Conservation (phyloP, 2,329 filamentous ascomycete genomes). For the Penicillium corylophilum region DNA sequence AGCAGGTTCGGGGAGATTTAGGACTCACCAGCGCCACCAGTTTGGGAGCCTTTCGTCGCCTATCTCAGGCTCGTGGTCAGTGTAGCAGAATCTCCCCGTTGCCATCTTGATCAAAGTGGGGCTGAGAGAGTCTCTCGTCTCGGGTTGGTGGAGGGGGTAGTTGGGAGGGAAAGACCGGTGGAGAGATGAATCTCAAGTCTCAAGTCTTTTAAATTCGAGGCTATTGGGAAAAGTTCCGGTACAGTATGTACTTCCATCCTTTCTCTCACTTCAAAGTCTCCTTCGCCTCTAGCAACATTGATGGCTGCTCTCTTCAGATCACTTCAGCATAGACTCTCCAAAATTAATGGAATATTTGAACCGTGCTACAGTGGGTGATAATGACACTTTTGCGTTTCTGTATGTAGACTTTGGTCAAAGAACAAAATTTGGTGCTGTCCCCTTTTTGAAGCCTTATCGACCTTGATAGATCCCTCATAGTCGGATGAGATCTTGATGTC, state of each 20-base stretch:
- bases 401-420: neutral
- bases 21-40: slow-evolving; percentile 10
- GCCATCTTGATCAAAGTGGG: neutral
- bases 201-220: neutral
- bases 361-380: neutral
- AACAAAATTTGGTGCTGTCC: neutral
- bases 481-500: neutral
- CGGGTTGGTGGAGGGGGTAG: neutral
- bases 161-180: neutral
- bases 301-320: neutral
- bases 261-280: neutral
- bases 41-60: neutral
- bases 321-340: neutral
- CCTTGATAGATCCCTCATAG: neutral
- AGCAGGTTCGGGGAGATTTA: neutral
- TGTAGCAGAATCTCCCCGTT: neutral
- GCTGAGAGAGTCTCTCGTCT: neutral
- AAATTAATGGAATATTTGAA: neutral
- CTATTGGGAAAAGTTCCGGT: too few species aligned
- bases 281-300: neutral
- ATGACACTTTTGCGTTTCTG: neutral
- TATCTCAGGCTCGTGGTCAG: neutral
- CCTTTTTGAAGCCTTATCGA: neutral
- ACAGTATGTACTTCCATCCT: neutral
- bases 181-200: neutral